Percentiles rank a stretch among this genome's conserved stretches.
These are phyloP conservation scores for Pseudognaphalium luteoalbum DNA, from an alignment of 129 eudicot genomes.

Conservation along the genomic window DNA sequence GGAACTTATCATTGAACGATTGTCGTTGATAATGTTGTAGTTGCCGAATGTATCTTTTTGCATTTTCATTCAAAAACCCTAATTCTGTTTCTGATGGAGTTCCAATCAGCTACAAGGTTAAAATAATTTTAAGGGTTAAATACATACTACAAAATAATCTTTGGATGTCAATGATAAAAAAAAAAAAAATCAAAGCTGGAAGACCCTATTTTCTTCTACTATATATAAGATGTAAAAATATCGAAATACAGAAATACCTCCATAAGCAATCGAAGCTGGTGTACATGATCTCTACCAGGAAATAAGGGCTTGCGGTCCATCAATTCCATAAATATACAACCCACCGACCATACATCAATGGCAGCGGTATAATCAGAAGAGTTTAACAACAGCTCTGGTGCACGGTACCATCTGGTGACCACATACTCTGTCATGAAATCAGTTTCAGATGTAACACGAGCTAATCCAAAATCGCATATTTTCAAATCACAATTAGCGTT, in stretches of 20 bases:
- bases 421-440: slow-evolving; percentile 93
- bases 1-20: slow-evolving; percentile 72
- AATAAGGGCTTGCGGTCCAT: slow-evolving; percentile 86
- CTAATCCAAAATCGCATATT: slow-evolving; percentile 90
- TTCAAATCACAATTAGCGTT: slow-evolving; percentile 91
- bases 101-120: slow-evolving; percentile 69
- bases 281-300: slow-evolving; percentile 90
- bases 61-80: slow-evolving; percentile 75
- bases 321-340: slow-evolving; percentile 93
- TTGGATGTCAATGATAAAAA: not conserved
- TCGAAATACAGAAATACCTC: slow-evolving; percentile 51
- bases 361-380: slow-evolving; percentile 87
- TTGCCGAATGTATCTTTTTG: slow-evolving; percentile 86
- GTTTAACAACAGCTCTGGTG: slow-evolving; percentile 88
- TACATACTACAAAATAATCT: not conserved
- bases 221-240: not conserved
- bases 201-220: not conserved
- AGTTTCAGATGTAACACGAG: slow-evolving; percentile 92
- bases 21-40: slow-evolving; percentile 63
- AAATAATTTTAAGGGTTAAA: slow-evolving; percentile 4
- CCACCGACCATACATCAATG: slow-evolving; percentile 94
- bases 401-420: slow-evolving; percentile 91
- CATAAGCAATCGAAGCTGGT: slow-evolving; percentile 80
- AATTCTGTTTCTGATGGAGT: slow-evolving; percentile 89
- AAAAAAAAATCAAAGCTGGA: not conserved